A percentile compares a stretch with the other conserved stretches of the same genome.
These are phyloP conservation scores for Ustilago hordei DNA, from an alignment of 1,284 basidiomycete species.

Conservation along the genomic window DNA sequence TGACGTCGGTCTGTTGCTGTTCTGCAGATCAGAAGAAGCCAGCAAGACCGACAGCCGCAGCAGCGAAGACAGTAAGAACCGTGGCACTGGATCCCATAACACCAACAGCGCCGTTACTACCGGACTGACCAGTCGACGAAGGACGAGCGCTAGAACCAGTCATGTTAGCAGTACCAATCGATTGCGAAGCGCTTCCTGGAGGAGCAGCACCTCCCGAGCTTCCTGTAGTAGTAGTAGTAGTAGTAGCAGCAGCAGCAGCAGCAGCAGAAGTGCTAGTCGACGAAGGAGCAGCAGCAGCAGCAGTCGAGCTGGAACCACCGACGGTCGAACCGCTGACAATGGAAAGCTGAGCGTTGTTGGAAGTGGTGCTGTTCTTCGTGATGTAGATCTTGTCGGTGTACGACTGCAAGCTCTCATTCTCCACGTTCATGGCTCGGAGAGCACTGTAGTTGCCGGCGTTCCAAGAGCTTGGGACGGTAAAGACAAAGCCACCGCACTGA, in stretches of 20 bases:
- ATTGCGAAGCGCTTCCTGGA: slow-evolving; percentile 13
- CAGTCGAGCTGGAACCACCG: slow-evolving; percentile 13
- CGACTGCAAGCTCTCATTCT: slow-evolving; percentile 45
- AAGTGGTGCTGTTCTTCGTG: slow-evolving; percentile 38
- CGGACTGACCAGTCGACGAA: slow-evolving; percentile 5
- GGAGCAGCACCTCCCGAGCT: slow-evolving; percentile 13
- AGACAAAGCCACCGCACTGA: slow-evolving; percentile 55
- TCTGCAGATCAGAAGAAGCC: slow-evolving; percentile 14
- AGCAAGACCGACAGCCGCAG: slow-evolving; percentile 22
- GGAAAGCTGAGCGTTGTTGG: slow-evolving; percentile 22
- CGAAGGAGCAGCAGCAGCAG: slow-evolving; percentile 19
- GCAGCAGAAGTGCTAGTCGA: slow-evolving; percentile 20
- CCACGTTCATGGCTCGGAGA: slow-evolving; percentile 43
- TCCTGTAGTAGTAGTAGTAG: not conserved
- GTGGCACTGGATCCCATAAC: slow-evolving; percentile 3
- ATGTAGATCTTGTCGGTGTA: slow-evolving; percentile 60
- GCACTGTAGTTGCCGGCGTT: slow-evolving; percentile 53
- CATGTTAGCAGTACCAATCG: slow-evolving; percentile 19
- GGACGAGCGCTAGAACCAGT: slow-evolving; percentile 16
- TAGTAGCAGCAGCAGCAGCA: slow-evolving; percentile 13
- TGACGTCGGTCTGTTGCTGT: not conserved
- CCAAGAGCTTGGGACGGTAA: slow-evolving; percentile 57
- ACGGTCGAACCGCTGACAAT: slow-evolving; percentile 34
- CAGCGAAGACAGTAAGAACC: slow-evolving; percentile 12
- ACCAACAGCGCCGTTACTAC: slow-evolving; percentile 28